These are phyloP conservation scores for Pseudogymnoascus pannorum DNA, from an alignment of 2,329 filamentous ascomycete genomes.

Conservation along the genomic window DNA sequence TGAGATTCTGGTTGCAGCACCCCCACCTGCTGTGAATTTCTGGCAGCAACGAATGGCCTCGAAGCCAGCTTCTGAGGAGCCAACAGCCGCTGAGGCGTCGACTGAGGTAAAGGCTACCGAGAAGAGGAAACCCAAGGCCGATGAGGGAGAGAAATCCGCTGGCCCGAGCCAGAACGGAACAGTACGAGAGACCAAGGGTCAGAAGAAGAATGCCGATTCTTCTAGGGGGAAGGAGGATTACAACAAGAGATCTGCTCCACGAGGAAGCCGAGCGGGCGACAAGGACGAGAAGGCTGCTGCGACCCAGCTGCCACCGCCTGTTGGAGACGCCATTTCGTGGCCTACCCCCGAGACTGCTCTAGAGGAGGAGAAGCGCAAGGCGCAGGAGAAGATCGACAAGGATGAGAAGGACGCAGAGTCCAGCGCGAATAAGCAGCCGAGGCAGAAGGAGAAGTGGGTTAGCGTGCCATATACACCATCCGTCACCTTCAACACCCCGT, in stretches of 20 bases:
- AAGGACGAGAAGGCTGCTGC: slow-evolving; percentile 27
- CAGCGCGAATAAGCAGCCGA: slow-evolving; percentile 43
- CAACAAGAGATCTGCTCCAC: slow-evolving; percentile 25
- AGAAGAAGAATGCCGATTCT: slow-evolving; percentile 34
- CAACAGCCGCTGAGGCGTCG: neutral
- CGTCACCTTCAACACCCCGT: slow-evolving; percentile 78
- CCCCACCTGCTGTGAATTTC: slow-evolving; percentile 75
- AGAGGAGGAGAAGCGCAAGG: slow-evolving; percentile 69
- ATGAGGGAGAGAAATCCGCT: slow-evolving; percentile 29
- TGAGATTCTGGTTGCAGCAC: slow-evolving; percentile 67
- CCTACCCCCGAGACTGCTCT: slow-evolving; percentile 79
- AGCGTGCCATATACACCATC: slow-evolving; percentile 74
- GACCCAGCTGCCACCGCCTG: slow-evolving; percentile 50
- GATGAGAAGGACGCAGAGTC: slow-evolving; percentile 54
- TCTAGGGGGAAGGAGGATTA: slow-evolving; percentile 25
- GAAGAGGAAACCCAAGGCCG: slow-evolving; percentile 33
- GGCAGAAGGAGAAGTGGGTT: slow-evolving; percentile 78
- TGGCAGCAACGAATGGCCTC: slow-evolving; percentile 72
- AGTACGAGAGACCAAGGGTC: slow-evolving; percentile 30
- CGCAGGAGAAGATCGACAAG: slow-evolving; percentile 58
- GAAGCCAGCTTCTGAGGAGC: slow-evolving; percentile 22
- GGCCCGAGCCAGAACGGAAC: slow-evolving; percentile 22
- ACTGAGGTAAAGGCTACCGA: slow-evolving; percentile 13
- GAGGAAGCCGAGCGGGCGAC: slow-evolving; percentile 24
- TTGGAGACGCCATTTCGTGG: slow-evolving; percentile 75